Evolutionary conservation across 2,329 filamentous ascomycete species (phyloP), one percentile per base, ranked within the genome.

Genomic region (Fusarium gaditjirri): DNA sequence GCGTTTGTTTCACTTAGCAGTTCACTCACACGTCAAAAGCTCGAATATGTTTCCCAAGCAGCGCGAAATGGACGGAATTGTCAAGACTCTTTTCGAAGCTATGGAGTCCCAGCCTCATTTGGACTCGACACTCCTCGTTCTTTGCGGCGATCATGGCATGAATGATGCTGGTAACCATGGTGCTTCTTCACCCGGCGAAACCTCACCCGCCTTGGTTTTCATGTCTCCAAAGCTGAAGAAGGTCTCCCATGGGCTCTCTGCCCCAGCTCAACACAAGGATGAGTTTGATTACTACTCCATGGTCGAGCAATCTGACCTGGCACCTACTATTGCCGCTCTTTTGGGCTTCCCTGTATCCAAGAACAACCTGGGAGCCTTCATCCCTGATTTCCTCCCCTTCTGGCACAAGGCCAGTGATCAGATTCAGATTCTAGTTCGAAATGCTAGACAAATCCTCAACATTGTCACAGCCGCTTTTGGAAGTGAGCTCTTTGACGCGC

Each of bases 91-190:
- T 31, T 98, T 94, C 78, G 84, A 86, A 17, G 92, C 93, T 11
- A 92, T 99, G 72, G 87, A 92, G 77, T 86, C 86, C 8, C 83
- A 93, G 61, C 79, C 87, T 3, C 92, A 97, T 80, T 89, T 98
- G 2, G 79, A 89, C 36, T 92, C 93, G 8, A 94, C 95, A 0
- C 84, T 99, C 4, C 87, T 99, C 49, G 91, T 99, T 6, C 83
- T 99, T 11, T 94, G 92, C 62, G 96, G 96, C 61, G 97, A 99
- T 77, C 96, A 99, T 79, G 96, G 96, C n/a, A 99, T 99, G 96
- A 99, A 98, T 75, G 95, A 98, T 76, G 96, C 94, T 25, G 96
- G 96, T 5, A 98, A 98, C 75, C 96, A 99, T 79, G 96, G 96
- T 35, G 96, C 95, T 42, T 98, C 95, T 14, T 95, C 95, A 1